Evolutionary conservation across 768 basidiomycete species (phyloP).

Genomic region (Amanita polypyramis): DNA sequence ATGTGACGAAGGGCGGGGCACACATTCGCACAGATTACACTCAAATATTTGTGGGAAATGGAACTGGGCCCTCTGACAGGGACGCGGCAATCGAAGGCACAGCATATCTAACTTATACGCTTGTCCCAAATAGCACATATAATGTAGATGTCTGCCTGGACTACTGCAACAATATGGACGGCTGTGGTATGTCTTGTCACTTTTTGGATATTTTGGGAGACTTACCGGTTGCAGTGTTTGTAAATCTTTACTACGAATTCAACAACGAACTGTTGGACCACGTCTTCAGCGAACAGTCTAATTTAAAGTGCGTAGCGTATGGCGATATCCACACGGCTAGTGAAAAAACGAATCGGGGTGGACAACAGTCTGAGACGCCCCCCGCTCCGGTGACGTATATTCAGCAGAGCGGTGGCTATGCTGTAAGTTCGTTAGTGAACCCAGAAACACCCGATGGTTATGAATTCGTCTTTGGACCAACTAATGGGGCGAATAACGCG

Average conservation of each 20-base stretch:
- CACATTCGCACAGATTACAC: constrained; percentile 20
- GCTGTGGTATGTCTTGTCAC: constrained; percentile 26
- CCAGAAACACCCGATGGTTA: constrained; percentile 26
- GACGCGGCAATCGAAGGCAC: constrained; percentile 38
- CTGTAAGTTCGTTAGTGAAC: constrained; percentile 24
- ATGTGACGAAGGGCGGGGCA: constrained; percentile 7
- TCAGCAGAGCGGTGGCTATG: constrained; percentile 32
- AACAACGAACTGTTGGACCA: constrained; percentile 24
- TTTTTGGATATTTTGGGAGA: background rate
- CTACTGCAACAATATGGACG: constrained; percentile 25
- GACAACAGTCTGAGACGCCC: constrained; percentile 28
- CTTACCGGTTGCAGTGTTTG: constrained; percentile 22
- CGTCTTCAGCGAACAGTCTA: constrained; percentile 22
- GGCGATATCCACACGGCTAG: constrained; percentile 30
- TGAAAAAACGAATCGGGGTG: constrained; percentile 37
- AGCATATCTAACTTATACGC: constrained; percentile 34
- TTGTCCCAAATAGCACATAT: constrained; percentile 29
- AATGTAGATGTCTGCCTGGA: constrained; percentile 30
- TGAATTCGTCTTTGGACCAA: constrained; percentile 31
- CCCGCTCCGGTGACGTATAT: constrained; percentile 30
- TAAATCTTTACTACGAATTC: constrained; percentile 40
- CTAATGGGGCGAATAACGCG: constrained; percentile 35
- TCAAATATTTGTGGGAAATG: constrained; percentile 29
- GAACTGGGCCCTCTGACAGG: constrained; percentile 21
- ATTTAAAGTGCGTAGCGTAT: constrained; percentile 38